Evolutionary conservation across 306 rosid species (phyloP), one percentile per base, ranked within the genome.

Genomic region (Geum urbanum): DNA sequence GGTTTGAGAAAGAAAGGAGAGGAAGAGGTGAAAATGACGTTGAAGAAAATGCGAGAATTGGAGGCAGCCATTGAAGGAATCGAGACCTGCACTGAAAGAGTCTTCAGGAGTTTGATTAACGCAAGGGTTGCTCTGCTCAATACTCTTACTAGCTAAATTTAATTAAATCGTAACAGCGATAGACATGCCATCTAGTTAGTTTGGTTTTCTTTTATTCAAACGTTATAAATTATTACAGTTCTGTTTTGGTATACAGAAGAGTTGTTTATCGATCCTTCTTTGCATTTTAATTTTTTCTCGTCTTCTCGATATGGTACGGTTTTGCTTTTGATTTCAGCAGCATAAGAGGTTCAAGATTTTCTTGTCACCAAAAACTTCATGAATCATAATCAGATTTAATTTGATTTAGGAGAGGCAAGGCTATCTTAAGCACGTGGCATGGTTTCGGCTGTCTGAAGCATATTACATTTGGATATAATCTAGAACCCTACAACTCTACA

Each of bases 81-180:
- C 35, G 90, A 92, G 70, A 76, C 41, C 69, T 77, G 80, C 49
- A 74, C 86, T 14, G 86, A 81, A 6, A 81, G 72, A 41, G 83
- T 90, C 5, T 88, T 92, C 61, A 81, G 94, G 78, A 77, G 94
- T 78, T 77, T 90, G 84, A 88, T 92, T 41, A 84, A 76, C 60
- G 74, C 91, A 5, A 78, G 94, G 55, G 91, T 88, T 69, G 83
- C 92, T 0, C 63, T 92, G 48, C 94, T 92, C 18, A 88, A 92
- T 53, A 57, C 82, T 73, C 86, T 81, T 10, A 75, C 90, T 74
- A 72, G 63, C 64, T 59, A 59, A 24, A 56, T 22, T 8, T 5
- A 2, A 22, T 11, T 32, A 55, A 55, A 20, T 14, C 5, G 8
- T 22, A 5, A 56, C 11, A 55, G 3, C 37, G 39, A 55, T 22